Conservation (phyloP, 305 asterid species). For the Plantago lanceolata region DNA sequence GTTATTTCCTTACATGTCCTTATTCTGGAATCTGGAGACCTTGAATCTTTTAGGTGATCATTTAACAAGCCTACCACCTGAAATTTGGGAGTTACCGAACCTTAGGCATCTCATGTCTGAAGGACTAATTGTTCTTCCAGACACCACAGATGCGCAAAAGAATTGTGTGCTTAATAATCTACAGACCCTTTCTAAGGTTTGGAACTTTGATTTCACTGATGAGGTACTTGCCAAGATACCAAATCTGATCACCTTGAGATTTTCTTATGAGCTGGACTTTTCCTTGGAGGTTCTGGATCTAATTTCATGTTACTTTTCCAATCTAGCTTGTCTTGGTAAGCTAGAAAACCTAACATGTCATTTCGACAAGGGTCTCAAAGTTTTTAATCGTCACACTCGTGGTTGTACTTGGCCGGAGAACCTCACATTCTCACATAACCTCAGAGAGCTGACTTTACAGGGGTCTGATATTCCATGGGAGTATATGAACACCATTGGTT, state of each 20-base stretch:
- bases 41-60: neutral
- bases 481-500: neutral
- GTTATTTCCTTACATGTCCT: neutral
- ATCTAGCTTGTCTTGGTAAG: neutral
- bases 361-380: neutral
- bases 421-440: neutral
- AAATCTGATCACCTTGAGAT: neutral
- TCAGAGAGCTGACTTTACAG: neutral
- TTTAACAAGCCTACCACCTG: neutral
- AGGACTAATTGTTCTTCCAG: neutral
- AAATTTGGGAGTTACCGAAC: neutral
- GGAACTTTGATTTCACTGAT: neutral
- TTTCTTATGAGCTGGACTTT: neutral
- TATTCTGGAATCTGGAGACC: neutral
- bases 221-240: neutral
- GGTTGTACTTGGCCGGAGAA: neutral
- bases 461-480: slow-evolving; percentile 1
- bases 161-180: neutral
- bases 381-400: neutral
- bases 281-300: neutral
- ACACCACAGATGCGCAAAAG: neutral
- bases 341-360: slow-evolving; percentile 5
- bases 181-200: neutral
- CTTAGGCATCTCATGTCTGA: neutral
- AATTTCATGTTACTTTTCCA: neutral